phyloP scores from a whole-genome alignment of 2,329 filamentous ascomycete genomes.

The Alternaria consortialis region DNA sequence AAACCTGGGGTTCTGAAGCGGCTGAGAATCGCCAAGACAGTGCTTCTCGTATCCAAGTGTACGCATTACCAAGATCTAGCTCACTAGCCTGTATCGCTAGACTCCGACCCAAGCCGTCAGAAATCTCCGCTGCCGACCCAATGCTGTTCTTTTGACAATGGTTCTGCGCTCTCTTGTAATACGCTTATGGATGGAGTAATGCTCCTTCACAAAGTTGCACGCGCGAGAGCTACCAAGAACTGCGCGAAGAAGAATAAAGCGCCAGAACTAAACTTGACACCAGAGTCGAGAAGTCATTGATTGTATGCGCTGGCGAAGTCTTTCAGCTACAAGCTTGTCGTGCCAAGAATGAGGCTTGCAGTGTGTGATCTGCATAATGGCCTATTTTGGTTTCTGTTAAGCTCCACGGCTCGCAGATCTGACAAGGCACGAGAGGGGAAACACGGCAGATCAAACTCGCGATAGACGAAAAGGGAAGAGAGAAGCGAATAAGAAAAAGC shows the following conservation, averaged over 20 bases:
- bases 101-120: too few relatives aligned
- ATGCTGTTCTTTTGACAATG: neutral
- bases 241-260: neutral
- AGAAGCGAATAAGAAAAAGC: constrained; percentile 17
- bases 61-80: constrained; percentile 2
- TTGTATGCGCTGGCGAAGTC: neutral
- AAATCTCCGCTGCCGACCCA: neutral
- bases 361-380: constrained; percentile 1
- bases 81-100: too few relatives aligned
- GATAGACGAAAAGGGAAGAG: constrained; percentile 5
- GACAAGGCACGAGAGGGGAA: constrained; percentile 8
- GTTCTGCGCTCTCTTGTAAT: neutral
- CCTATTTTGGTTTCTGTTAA: constrained; percentile 3
- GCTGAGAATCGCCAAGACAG: constrained; percentile 17
- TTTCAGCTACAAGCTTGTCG: constrained; percentile 3
- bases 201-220: neutral
- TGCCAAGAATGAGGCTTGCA: constrained; percentile 1
- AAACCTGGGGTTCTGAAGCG: constrained; percentile 14
- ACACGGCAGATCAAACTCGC: neutral
- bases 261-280: neutral
- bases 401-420: constrained; percentile 9
- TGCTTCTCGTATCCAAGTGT: constrained; percentile 5
- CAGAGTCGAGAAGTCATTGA: neutral
- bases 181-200: neutral
- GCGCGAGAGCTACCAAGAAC: neutral